Percentiles rank a stretch among this genome's conserved stretches.
These are phyloP conservation scores for Neolecta irregularis DNA, from an alignment of 1,139 yeast genomes.

Conservation along the genomic window DNA sequence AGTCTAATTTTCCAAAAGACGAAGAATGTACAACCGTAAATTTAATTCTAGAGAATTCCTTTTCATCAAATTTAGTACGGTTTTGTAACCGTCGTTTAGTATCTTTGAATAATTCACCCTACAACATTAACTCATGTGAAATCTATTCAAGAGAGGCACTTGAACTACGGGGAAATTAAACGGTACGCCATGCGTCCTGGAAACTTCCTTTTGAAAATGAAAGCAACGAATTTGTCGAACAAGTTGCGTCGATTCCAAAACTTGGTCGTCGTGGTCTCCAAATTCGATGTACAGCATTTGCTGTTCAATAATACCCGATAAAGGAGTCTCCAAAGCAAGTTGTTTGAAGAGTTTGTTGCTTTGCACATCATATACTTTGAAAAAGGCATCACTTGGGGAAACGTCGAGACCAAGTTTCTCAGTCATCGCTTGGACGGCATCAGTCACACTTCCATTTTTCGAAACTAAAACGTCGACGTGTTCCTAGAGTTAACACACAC, in stretches of 20 bases:
- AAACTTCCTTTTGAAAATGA: slow-evolving; percentile 63
- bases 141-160: slow-evolving; percentile 7
- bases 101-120: slow-evolving; percentile 47
- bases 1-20: slow-evolving; percentile 33
- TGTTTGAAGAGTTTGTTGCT: slow-evolving; percentile 19
- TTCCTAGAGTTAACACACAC: slow-evolving; percentile 23
- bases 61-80: slow-evolving; percentile 56
- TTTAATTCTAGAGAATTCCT: slow-evolving; percentile 60
- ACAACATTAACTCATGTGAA: slow-evolving; percentile 21
- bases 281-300: slow-evolving; percentile 22
- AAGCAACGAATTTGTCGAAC: slow-evolving; percentile 35
- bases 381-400: slow-evolving; percentile 33
- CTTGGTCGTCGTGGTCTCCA: slow-evolving; percentile 23
- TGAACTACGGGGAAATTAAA: slow-evolving; percentile 48
- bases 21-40: slow-evolving; percentile 30
- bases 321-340: slow-evolving; percentile 17
- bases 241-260: slow-evolving; percentile 17
- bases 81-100: slow-evolving; percentile 56
- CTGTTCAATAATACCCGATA: slow-evolving; percentile 18
- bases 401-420: slow-evolving; percentile 41
- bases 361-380: slow-evolving; percentile 44
- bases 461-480: slow-evolving; percentile 57
- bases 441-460: slow-evolving; percentile 40
- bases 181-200: slow-evolving; percentile 73
- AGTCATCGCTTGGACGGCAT: slow-evolving; percentile 42